Conservation (phyloP, 164 flowering plant species). For the Dillenia suffruticosa region DNA sequence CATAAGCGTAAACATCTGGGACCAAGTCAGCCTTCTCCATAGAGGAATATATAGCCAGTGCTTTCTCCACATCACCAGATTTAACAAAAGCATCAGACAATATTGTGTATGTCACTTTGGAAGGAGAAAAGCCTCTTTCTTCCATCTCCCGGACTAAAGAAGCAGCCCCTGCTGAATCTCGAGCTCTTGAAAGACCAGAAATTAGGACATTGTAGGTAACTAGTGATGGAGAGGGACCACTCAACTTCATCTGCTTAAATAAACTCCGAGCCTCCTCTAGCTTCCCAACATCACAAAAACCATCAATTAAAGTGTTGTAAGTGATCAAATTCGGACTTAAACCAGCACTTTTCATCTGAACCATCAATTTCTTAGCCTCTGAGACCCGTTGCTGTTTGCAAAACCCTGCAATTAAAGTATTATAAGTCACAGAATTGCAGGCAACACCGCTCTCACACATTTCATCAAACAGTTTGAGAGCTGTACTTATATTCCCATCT, state of each 20-base stretch:
- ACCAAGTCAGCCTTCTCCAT: conserved; percentile 57
- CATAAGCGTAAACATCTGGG: conserved; percentile 51
- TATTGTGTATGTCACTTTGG: conserved; percentile 63
- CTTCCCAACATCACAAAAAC: conserved; percentile 44
- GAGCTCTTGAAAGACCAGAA: conserved; percentile 44
- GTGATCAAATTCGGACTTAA: conserved; percentile 50
- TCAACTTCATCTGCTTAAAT: conserved; percentile 38
- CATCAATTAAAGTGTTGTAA: conserved; percentile 56
- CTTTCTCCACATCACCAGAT: conserved; percentile 50
- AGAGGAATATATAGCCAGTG: conserved; percentile 34
- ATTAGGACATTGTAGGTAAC: conserved; percentile 62
- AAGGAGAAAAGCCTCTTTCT: conserved; percentile 50
- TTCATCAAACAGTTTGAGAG: conserved; percentile 55
- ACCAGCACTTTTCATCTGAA: conserved; percentile 34
- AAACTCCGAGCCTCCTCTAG: conserved; percentile 39
- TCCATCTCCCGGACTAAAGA: conserved; percentile 61
- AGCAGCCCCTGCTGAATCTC: conserved; percentile 24
- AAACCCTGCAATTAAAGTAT: conserved; percentile 52
- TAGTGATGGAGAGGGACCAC: conserved; percentile 44
- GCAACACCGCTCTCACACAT: conserved; percentile 54
- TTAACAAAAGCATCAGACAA: conserved; percentile 48
- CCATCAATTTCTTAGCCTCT: conserved; percentile 44
- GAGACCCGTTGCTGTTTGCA: conserved; percentile 29
- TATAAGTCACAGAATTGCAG: conserved; percentile 60
- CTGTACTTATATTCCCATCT: conserved; percentile 35